Conservation (phyloP, 306 rosid species). For the Psophocarpus tetragonolobus region DNA sequence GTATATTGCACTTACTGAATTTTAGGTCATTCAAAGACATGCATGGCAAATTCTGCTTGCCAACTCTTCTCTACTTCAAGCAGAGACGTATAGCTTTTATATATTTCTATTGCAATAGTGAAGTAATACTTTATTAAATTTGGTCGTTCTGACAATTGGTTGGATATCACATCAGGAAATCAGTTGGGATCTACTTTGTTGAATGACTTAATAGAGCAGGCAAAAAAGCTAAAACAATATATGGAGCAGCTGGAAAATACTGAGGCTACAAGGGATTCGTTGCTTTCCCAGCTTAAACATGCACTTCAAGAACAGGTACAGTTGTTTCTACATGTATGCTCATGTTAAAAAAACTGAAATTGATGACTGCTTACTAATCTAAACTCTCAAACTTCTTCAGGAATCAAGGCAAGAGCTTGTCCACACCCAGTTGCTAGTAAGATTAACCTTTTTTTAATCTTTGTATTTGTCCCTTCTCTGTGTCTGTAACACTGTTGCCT, state of each 20-base stretch:
- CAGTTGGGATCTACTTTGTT: constrained; percentile 58
- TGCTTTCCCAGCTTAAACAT: constrained; percentile 71
- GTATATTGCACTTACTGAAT: neutral
- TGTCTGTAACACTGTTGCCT: neutral
- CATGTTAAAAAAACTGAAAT: constrained; percentile 4
- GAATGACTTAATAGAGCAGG: constrained; percentile 73
- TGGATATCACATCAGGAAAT: constrained; percentile 55
- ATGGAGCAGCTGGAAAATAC: constrained; percentile 64
- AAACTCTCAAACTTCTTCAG: constrained; percentile 48
- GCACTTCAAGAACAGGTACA: constrained; percentile 86
- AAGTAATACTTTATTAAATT: constrained; percentile 12
- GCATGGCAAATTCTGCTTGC: neutral
- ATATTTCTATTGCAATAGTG: constrained; percentile 18
- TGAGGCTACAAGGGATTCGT: constrained; percentile 64
- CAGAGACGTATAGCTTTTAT: constrained; percentile 3
- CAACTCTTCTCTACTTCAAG: constrained; percentile 17
- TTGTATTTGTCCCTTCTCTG: neutral
- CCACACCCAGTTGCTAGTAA: constrained; percentile 76
- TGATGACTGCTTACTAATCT: constrained; percentile 31
- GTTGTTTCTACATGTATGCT: constrained; percentile 24
- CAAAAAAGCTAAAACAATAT: constrained; percentile 57
- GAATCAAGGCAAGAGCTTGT: constrained; percentile 73
- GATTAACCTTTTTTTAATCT: constrained; percentile 36
- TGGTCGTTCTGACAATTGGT: constrained; percentile 6
- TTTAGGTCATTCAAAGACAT: constrained; percentile 11